Conservation (phyloP, 2,329 filamentous ascomycete species). For the Thermoascus crustaceus region DNA sequence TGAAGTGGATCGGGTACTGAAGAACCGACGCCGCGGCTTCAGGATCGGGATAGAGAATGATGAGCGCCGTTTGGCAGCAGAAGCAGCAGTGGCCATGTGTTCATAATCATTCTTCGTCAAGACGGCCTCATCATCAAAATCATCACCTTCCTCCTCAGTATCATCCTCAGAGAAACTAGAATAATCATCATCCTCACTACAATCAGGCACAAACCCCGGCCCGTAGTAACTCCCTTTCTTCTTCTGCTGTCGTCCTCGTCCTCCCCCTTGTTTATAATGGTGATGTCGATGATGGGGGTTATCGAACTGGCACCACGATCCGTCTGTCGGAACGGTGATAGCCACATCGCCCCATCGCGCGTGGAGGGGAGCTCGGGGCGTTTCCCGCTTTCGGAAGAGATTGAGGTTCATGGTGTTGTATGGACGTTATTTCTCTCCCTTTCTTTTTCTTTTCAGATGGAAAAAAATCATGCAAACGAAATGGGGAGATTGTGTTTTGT, state of each 20-base stretch:
- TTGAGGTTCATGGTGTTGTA: constrained; percentile 13
- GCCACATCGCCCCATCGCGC: constrained; percentile 32
- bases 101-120: constrained; percentile 1
- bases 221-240: constrained; percentile 15
- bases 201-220: constrained; percentile 22
- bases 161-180: too few species aligned
- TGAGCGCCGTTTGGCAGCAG: background rate
- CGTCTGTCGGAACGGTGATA: constrained; percentile 31
- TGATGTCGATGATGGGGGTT: constrained; percentile 22
- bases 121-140: constrained; percentile 1
- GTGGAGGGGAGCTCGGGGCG: constrained; percentile 21
- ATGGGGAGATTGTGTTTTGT: too few species aligned
- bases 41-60: background rate
- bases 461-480: too few species aligned
- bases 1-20: too few species aligned
- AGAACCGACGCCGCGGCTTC: too few species aligned
- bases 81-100: too few species aligned
- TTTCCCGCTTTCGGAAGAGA: constrained; percentile 22
- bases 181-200: constrained; percentile 5
- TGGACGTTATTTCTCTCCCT: too few species aligned
- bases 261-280: too few species aligned
- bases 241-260: too few species aligned
- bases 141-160: too few species aligned
- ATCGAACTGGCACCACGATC: constrained; percentile 30
- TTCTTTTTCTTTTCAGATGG: too few species aligned